Conservation (phyloP, 164 flowering plant species). For the Pachysandra terminalis region DNA sequence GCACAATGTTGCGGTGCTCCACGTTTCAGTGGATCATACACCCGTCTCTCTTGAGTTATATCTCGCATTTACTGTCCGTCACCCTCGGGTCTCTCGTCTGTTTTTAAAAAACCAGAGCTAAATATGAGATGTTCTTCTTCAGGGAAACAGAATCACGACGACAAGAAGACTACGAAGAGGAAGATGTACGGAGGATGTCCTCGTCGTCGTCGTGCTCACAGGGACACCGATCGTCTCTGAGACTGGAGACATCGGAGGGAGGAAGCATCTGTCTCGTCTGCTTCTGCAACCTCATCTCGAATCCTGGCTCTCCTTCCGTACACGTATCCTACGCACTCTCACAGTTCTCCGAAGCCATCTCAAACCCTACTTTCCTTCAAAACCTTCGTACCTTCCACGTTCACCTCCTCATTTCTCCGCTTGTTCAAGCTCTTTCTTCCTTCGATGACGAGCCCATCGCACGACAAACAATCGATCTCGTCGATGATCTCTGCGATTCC, state of each 20-base stretch:
- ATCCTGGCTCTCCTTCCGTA: slow-evolving; percentile 59
- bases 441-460: slow-evolving; percentile 66
- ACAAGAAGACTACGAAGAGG: not conserved
- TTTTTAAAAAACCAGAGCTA: not conserved
- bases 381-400: slow-evolving; percentile 49
- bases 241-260: slow-evolving; percentile 47
- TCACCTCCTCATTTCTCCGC: slow-evolving; percentile 69
- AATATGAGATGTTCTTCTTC: not conserved
- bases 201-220: slow-evolving; percentile 39
- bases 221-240: slow-evolving; percentile 60
- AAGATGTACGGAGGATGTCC: slow-evolving; percentile 1
- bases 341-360: slow-evolving; percentile 69
- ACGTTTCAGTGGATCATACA: too few relatives aligned
- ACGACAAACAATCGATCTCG: slow-evolving; percentile 41
- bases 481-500: slow-evolving; percentile 34
- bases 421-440: slow-evolving; percentile 47
- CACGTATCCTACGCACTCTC: slow-evolving; percentile 90
- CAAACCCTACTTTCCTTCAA: slow-evolving; percentile 47
- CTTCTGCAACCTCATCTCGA: slow-evolving; percentile 68
- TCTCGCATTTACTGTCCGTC: too few relatives aligned
- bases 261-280: slow-evolving; percentile 83
- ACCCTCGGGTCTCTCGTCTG: not conserved
- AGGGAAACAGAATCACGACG: not conserved
- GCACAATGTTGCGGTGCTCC: too few relatives aligned
- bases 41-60: too few relatives aligned